A percentile compares a stretch with the other conserved stretches of the same genome.
These are phyloP conservation scores for Scleromitrula shiraiana DNA, from an alignment of 2,329 filamentous ascomycete genomes.

Conservation along the genomic window DNA sequence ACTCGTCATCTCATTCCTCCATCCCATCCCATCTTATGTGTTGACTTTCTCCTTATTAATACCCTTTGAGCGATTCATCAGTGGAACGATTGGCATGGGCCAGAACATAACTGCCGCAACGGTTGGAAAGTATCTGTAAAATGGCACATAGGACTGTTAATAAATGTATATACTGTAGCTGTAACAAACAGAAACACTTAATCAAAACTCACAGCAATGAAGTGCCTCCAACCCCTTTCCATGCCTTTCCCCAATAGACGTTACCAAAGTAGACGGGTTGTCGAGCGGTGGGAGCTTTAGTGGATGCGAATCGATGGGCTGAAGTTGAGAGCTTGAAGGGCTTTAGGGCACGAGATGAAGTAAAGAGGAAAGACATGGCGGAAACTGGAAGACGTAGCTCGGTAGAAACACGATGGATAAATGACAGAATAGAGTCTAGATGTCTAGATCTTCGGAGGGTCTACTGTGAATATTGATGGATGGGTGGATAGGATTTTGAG, in stretches of 20 bases:
- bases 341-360: not conserved
- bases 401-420: not conserved
- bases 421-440: not conserved
- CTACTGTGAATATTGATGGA: not conserved
- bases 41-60: not conserved
- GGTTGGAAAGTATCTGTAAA: not conserved
- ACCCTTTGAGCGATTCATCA: conserved; percentile 2
- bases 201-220: not conserved
- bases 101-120: conserved; percentile 3
- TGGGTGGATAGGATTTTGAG: not conserved
- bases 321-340: not conserved
- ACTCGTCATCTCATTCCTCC: not conserved
- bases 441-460: too few species aligned
- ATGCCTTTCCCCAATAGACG: conserved; percentile 4
- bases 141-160: not conserved
- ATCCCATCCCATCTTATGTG: not conserved
- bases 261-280: not conserved
- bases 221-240: not conserved
- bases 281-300: not conserved
- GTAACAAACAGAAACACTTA: not conserved
- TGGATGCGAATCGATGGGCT: not conserved
- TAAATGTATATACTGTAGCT: too few species aligned
- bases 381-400: not conserved
- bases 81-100: not conserved
- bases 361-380: not conserved